Conservation (phyloP, 108 stramenopile genomes). For the Fistulifera pelliculosa region DNA sequence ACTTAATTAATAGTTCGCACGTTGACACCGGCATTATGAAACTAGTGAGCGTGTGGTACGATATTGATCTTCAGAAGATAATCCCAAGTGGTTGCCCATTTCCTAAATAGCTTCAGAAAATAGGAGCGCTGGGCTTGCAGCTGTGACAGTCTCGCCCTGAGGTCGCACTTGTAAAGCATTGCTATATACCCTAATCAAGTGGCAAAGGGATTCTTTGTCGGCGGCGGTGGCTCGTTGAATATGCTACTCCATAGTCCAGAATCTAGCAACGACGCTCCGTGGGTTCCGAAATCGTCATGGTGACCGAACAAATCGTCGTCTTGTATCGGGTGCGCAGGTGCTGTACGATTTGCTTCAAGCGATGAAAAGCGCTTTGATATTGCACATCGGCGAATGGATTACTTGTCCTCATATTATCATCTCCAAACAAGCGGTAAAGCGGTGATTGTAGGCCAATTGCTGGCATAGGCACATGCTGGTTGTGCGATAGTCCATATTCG, state of each 20-base stretch:
- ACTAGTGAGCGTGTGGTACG: no score
- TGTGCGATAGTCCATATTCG: neutral
- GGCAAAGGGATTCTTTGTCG: conserved; percentile 24
- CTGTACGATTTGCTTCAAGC: neutral
- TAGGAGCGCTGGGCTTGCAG: no score
- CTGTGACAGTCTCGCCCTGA: no score
- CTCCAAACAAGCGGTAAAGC: neutral
- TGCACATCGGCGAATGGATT: conserved; percentile 20
- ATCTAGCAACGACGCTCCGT: neutral
- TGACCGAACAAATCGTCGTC: conserved; percentile 15
- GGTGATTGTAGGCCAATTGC: neutral
- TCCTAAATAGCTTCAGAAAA: no score
- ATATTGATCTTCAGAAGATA: no score
- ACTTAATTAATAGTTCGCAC: no score
- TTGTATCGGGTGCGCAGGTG: conserved; percentile 1
- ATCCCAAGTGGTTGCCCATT: no score
- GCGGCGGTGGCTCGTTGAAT: neutral
- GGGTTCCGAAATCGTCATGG: conserved; percentile 12
- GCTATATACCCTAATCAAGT: neutral
- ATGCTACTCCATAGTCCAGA: neutral
- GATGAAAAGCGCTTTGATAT: neutral
- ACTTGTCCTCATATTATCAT: conserved; percentile 9
- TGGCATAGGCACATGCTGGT: neutral
- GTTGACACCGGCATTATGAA: no score
- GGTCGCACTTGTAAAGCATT: no score